A percentile compares a stretch with the other conserved stretches of the same genome.
Conservation (phyloP, 2,329 filamentous ascomycete genomes). For the Beauveria medogensis region DNA sequence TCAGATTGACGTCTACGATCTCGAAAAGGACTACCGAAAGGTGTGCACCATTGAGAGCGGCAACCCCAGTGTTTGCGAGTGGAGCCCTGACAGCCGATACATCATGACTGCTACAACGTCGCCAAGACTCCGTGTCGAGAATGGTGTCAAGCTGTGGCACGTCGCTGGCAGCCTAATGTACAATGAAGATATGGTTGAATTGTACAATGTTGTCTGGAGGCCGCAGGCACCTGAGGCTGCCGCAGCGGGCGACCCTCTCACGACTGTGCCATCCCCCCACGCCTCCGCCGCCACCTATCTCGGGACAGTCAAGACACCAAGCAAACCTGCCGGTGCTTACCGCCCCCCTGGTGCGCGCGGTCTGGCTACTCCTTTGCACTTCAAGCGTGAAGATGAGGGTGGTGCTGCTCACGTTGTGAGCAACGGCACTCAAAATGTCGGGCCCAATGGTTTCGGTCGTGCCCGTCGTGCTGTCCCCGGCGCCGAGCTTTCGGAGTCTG, state of each 20-base stretch:
- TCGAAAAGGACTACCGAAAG: constrained; percentile 90
- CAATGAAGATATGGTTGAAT: constrained; percentile 86
- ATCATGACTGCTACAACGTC: constrained; percentile 98
- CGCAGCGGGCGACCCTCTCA: constrained; percentile 60
- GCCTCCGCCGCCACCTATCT: constrained; percentile 75
- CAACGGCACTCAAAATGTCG: constrained; percentile 65
- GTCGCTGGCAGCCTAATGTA: constrained; percentile 85
- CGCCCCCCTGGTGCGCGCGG: constrained; percentile 90
- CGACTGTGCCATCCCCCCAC: constrained; percentile 68
- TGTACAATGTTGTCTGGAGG: constrained; percentile 87
- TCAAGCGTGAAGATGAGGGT: constrained; percentile 96
- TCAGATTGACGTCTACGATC: constrained; percentile 95
- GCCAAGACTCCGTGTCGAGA: constrained; percentile 89
- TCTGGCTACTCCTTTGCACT: constrained; percentile 79
- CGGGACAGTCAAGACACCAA: constrained; percentile 82
- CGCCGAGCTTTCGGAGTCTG: constrained; percentile 62
- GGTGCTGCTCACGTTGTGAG: constrained; percentile 77
- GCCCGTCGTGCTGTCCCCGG: constrained; percentile 75
- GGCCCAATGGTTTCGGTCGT: constrained; percentile 72
- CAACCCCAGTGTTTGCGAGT: constrained; percentile 93
- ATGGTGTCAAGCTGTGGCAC: constrained; percentile 93
- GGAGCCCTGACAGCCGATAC: constrained; percentile 92
- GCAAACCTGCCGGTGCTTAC: constrained; percentile 95
- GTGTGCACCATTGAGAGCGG: constrained; percentile 89
- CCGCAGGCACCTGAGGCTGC: constrained; percentile 59